Evolutionary conservation across 768 basidiomycete species (phyloP), one percentile per base, ranked within the genome.

Genomic region (Tubosaeta sp.): DNA sequence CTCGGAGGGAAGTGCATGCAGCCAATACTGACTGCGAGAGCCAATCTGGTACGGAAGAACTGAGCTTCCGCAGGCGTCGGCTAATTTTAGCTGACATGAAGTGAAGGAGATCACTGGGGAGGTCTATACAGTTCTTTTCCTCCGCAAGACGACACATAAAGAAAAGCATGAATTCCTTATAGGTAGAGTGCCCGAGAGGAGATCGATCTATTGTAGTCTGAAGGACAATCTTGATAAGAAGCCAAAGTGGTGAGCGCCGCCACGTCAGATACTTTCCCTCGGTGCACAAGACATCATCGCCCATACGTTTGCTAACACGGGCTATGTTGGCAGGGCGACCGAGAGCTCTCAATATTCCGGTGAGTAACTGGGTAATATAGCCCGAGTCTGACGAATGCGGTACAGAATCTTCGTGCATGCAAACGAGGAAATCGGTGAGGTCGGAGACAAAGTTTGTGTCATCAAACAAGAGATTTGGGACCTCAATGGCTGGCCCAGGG

Each of bases 141-240:
- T 59, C 32, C 3, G 73, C 53, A 6, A 67, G 54, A 18, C 55
- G 31, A 4, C 69, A 55, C 30, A 74, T 57, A 44, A 78, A 61
- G 43, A 69, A 79, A 1, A 73, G 36, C 57, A 79, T 72, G 61
- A 82, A 82, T 4, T 35, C n/a, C 49, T 82, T 82, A 63, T 82
- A 82, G 0, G 60, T 59, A 18, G 36, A 34, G 10, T 40, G 10
- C 3, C 53, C 56, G 2, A 46, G 43, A 29, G 49, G 12, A 9
- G 47, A 48, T 14, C 38, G 48, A n/a, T 46, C 49, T 6, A 70
- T 34, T 0, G 72, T 52, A 1, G 63, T 68, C 39, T 74, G 72
- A 21, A 74, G 43, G 42, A 16, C n/a, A 4, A 44, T 11, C 18
- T 18, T 29, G n/a, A 44, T 44, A 9, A 44, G 42, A 11, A 73